Evolutionary conservation across 495 filamentous ascomycete genomes (phyloP).

Genomic region (Lophiotrema nucula): DNA sequence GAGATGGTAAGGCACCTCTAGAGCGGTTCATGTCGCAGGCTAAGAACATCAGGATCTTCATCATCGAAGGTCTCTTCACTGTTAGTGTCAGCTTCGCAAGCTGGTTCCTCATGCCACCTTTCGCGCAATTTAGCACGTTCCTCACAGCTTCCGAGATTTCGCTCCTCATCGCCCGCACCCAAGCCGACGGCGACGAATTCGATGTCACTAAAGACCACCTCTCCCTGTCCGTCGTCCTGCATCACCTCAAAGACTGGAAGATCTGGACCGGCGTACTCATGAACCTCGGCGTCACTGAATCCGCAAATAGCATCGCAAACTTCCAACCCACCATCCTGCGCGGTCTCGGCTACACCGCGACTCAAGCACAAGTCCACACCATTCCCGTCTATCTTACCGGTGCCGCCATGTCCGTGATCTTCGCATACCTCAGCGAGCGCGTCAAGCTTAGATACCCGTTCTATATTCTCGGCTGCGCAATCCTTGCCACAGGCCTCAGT

Average conservation of each 20-base stretch:
- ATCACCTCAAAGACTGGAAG: conserved; percentile 31
- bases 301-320: conserved; percentile 61
- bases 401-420: conserved; percentile 55
- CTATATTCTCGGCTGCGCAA: conserved; percentile 55
- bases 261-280: conserved; percentile 29
- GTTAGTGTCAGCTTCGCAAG: conserved; percentile 57
- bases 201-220: not conserved
- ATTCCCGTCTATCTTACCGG: conserved; percentile 64
- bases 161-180: conserved; percentile 47
- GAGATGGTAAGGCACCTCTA: conserved; percentile 53
- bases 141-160: conserved; percentile 41
- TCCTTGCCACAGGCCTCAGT: conserved; percentile 61
- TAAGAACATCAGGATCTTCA: conserved; percentile 43
- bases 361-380: conserved; percentile 65
- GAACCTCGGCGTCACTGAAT: conserved; percentile 29
- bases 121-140: conserved; percentile 60
- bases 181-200: conserved; percentile 24
- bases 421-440: conserved; percentile 59
- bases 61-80: conserved; percentile 56
- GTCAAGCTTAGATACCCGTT: conserved; percentile 59
- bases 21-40: not conserved
- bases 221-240: no score
- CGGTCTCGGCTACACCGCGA: conserved; percentile 50
- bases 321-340: conserved; percentile 60
- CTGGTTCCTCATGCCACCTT: conserved; percentile 62